These are phyloP conservation scores for Psilocybe sp. DNA, from an alignment of 768 basidiomycete species.

Conservation along the genomic window DNA sequence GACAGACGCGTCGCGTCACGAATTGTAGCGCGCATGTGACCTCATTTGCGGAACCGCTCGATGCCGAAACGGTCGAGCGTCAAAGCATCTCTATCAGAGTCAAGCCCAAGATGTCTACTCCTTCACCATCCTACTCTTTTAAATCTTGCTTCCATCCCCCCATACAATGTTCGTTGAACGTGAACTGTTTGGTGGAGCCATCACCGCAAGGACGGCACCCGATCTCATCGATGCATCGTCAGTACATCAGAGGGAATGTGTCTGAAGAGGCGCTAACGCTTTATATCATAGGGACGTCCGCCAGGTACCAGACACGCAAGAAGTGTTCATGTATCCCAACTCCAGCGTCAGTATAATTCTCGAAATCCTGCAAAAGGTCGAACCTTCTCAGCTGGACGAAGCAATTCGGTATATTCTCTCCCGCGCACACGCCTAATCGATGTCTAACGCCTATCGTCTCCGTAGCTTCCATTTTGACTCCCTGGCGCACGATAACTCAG, in stretches of 20 bases:
- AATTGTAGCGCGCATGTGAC: slow-evolving; percentile 1
- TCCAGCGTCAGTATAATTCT: slow-evolving; percentile 75
- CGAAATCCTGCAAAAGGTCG: slow-evolving; percentile 79
- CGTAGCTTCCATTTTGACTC: slow-evolving; percentile 88
- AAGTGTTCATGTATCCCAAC: slow-evolving; percentile 78
- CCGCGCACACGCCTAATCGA: neutral
- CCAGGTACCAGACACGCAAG: slow-evolving; percentile 93
- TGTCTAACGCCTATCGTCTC: slow-evolving; percentile 2
- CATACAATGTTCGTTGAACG: slow-evolving; percentile 25
- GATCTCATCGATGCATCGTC: slow-evolving; percentile 85
- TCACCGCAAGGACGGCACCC: slow-evolving; percentile 55
- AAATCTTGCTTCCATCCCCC: neutral
- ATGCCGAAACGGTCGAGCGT: too few species aligned
- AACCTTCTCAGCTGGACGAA: slow-evolving; percentile 47
- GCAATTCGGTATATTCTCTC: slow-evolving; percentile 61
- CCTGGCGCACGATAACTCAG: slow-evolving; percentile 87
- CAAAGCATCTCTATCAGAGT: too few species aligned
- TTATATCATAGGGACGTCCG: slow-evolving; percentile 45
- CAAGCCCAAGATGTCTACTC: neutral
- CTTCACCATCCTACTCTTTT: neutral
- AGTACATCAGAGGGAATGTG: slow-evolving; percentile 23
- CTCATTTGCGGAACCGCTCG: neutral
- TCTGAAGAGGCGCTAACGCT: neutral
- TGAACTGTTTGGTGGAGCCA: slow-evolving; percentile 85
- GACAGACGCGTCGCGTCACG: slow-evolving; percentile 29